These are phyloP conservation scores for Marchantia polymorpha DNA, from an alignment of 225 moss, liverwort and hornwort genomes.

Conservation along the genomic window DNA sequence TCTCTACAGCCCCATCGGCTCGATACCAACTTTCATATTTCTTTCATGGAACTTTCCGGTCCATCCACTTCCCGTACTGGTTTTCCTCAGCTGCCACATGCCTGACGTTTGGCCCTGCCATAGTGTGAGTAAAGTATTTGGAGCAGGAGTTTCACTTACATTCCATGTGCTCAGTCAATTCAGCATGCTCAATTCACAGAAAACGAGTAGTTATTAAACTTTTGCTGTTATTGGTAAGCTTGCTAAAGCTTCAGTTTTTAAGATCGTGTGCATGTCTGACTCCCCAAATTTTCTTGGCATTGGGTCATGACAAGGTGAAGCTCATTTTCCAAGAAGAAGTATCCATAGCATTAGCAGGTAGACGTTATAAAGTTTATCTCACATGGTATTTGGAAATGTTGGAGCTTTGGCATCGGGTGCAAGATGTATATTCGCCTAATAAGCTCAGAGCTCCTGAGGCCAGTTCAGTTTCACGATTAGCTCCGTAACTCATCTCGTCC, in stretches of 20 bases:
- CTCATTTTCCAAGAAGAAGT: background rate
- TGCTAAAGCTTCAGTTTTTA: background rate
- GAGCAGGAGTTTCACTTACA: background rate
- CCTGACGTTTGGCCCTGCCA: background rate
- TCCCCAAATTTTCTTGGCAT: background rate
- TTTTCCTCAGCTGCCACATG: background rate
- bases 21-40: background rate
- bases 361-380: background rate
- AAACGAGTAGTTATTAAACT: background rate
- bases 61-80: background rate
- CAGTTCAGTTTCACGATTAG: background rate
- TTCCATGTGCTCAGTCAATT: background rate
- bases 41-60: background rate
- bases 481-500: no score
- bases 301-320: background rate
- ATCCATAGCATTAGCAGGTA: background rate
- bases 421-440: background rate
- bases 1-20: background rate
- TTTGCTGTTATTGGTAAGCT: background rate
- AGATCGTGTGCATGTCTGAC: background rate
- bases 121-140: background rate
- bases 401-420: background rate
- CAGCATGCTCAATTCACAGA: background rate
- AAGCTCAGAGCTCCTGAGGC: background rate
- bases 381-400: background rate